Evolutionary conservation across 306 rosid species (phyloP).

Genomic region (Comarum palustre): DNA sequence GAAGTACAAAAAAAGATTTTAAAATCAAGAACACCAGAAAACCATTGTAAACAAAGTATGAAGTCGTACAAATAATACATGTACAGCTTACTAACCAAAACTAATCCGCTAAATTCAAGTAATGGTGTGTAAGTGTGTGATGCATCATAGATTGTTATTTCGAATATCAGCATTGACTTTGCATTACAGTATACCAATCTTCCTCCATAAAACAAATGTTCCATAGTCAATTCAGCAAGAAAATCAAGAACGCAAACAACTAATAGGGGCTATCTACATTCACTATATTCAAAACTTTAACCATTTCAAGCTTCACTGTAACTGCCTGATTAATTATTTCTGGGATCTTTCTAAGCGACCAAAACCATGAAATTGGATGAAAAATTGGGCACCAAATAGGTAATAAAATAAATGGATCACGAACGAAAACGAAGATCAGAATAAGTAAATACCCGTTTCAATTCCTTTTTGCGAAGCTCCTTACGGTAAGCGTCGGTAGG

Average conservation of each 20-base stretch:
- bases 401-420: background rate
- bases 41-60: background rate
- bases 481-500: conserved; percentile 93
- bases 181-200: background rate
- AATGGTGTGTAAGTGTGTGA: background rate
- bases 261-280: conserved; percentile 1
- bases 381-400: background rate
- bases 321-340: background rate
- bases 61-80: background rate
- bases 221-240: background rate
- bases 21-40: conserved; percentile 3
- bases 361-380: background rate
- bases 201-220: background rate
- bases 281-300: background rate
- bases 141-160: background rate
- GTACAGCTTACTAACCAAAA: background rate
- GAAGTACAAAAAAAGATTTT: background rate
- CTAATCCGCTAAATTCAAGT: background rate
- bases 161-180: background rate
- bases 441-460: conserved; percentile 63
- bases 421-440: background rate
- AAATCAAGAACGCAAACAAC: background rate
- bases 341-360: background rate
- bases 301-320: background rate
- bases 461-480: conserved; percentile 94